Evolutionary conservation across 2,329 filamentous ascomycete genomes (phyloP).

Genomic region (Colletotrichum limetticola): DNA sequence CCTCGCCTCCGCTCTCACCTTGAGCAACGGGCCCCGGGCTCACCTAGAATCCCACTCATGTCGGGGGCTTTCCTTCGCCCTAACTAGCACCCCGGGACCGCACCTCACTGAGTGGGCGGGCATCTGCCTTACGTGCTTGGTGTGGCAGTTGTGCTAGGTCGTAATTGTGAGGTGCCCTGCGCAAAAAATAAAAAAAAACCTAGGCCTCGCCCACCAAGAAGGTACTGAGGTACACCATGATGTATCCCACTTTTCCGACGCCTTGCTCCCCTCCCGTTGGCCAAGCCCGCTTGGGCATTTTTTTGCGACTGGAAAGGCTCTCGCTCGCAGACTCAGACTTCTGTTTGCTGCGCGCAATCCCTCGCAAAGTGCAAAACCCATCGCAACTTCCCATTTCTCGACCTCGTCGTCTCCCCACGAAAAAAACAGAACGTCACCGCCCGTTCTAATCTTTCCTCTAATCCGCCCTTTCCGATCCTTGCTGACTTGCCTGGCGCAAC

Average conservation of each 20-base stretch:
- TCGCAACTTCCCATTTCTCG: slow-evolving; percentile 32
- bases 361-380: slow-evolving; percentile 27
- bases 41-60: neutral
- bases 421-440: slow-evolving; percentile 27
- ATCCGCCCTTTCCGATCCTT: slow-evolving; percentile 33
- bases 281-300: slow-evolving; percentile 36
- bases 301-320: slow-evolving; percentile 36
- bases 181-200: slow-evolving; percentile 7
- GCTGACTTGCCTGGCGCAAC: slow-evolving; percentile 53
- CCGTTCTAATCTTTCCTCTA: slow-evolving; percentile 6
- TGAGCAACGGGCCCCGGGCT: neutral
- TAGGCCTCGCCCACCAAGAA: slow-evolving; percentile 3
- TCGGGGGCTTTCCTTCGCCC: slow-evolving; percentile 5
- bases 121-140: slow-evolving; percentile 9
- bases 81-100: neutral
- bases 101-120: neutral
- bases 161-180: neutral
- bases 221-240: neutral
- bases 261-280: slow-evolving; percentile 21
- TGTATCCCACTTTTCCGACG: slow-evolving; percentile 11
- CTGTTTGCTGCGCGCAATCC: slow-evolving; percentile 27
- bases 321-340: neutral
- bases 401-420: neutral
- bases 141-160: slow-evolving; percentile 4
- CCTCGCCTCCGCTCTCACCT: neutral